A percentile compares a stretch with the other conserved stretches of the same genome.
These are phyloP conservation scores for Groenewaldozyma salmanticensis DNA, from an alignment of 805 yeast species.

Conservation along the genomic window DNA sequence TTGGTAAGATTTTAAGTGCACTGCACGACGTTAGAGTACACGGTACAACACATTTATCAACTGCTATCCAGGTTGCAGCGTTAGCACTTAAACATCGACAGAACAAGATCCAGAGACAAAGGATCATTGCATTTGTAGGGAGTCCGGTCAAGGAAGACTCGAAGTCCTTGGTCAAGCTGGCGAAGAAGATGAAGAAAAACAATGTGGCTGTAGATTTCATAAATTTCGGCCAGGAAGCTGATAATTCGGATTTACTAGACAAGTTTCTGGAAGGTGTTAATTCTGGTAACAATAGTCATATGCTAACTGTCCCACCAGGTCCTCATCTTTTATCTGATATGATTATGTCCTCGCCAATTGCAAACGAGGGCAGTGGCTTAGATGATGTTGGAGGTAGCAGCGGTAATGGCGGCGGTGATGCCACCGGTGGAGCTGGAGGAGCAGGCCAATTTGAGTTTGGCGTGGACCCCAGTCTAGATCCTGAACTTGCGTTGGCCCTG, in stretches of 20 bases:
- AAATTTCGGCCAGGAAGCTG: conserved; percentile 81
- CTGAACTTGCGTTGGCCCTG: conserved; percentile 92
- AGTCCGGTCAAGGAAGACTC: conserved; percentile 66
- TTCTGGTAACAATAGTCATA: conserved; percentile 51
- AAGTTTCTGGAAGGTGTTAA: conserved; percentile 67
- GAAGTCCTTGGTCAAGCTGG: conserved; percentile 69
- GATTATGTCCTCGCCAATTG: conserved; percentile 65
- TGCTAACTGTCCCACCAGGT: conserved; percentile 83
- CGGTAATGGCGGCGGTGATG: conserved; percentile 24
- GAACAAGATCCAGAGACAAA: conserved; percentile 82
- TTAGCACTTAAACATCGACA: conserved; percentile 93
- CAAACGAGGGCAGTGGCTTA: conserved; percentile 44
- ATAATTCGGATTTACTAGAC: conserved; percentile 69
- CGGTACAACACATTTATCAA: conserved; percentile 60
- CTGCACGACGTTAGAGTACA: conserved; percentile 64
- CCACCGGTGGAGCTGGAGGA: conserved; percentile 28
- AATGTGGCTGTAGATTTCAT: conserved; percentile 81
- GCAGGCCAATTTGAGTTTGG: conserved; percentile 44
- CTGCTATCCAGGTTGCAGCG: conserved; percentile 88
- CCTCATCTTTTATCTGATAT: conserved; percentile 76
- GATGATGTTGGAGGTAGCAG: conserved; percentile 29
- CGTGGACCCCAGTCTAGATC: conserved; percentile 86
- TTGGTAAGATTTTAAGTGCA: conserved; percentile 77
- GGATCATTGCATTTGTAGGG: conserved; percentile 84
- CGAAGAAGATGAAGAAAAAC: conserved; percentile 89